A percentile compares a stretch with the other conserved stretches of the same genome.
Evolutionary conservation across 148 eudicot genomes (phyloP).

Genomic region (Arbutus unedo): DNA sequence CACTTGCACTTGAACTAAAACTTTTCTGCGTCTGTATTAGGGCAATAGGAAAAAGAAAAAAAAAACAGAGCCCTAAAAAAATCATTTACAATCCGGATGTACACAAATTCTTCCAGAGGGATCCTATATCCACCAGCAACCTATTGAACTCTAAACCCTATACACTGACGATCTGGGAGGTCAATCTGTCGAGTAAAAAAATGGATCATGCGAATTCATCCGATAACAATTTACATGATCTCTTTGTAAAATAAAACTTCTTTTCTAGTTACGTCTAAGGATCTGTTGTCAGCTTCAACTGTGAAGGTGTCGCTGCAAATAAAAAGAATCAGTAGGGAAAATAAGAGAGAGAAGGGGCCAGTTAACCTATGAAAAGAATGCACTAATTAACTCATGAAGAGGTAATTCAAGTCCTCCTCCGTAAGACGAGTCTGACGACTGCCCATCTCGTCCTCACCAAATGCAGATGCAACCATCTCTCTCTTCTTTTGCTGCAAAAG

Average conservation of each 20-base stretch:
- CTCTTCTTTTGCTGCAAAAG: constrained; percentile 87
- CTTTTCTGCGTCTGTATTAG: background rate
- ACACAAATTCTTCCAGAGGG: background rate
- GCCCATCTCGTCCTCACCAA: constrained; percentile 86
- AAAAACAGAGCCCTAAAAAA: background rate
- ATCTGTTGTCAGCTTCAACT: constrained; percentile 9
- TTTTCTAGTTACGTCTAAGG: constrained; percentile 13
- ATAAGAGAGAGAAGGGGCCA: background rate
- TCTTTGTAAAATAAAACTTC: constrained; percentile 9
- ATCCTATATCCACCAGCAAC: constrained; percentile 9
- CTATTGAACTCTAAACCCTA: constrained; percentile 14
- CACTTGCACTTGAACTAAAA: constrained; percentile 12
- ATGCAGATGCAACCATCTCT: constrained; percentile 92
- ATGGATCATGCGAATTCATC: constrained; percentile 7
- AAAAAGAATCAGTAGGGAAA: background rate
- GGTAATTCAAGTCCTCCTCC: constrained; percentile 77
- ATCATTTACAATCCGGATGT: constrained; percentile 5
- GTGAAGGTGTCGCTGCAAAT: background rate
- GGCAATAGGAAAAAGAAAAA: background rate
- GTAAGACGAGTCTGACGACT: constrained; percentile 77
- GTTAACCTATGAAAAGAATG: background rate
- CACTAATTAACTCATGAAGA: constrained; percentile 53
- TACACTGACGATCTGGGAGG: constrained; percentile 8
- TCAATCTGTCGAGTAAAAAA: background rate
- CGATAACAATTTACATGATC: constrained; percentile 1